Percentiles rank a stretch among this genome's conserved stretches.
phyloP scores from a whole-genome alignment of 2,329 filamentous ascomycete genomes.

The Pseudogymnoascus sp. region DNA sequence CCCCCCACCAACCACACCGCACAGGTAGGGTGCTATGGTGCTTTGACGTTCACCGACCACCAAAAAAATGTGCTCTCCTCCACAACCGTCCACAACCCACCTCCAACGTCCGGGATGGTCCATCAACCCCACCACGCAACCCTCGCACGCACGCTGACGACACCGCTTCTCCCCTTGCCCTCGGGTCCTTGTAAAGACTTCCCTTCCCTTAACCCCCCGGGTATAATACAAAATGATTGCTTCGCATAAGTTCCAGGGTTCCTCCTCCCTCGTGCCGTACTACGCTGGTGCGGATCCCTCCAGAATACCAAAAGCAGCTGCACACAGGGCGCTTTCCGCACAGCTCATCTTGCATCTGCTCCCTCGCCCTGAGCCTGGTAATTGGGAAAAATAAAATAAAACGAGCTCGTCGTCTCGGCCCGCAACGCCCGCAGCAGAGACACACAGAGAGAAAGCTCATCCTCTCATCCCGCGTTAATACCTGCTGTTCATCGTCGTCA shows the following conservation, averaged over 20 bases:
- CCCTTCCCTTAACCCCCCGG: not conserved
- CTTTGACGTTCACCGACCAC: constrained; percentile 7
- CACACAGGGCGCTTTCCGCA: not conserved
- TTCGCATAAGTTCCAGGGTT: not conserved
- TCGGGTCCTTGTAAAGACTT: not conserved
- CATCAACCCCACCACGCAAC: constrained; percentile 7
- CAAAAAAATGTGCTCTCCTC: constrained; percentile 6
- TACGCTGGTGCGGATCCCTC: not conserved
- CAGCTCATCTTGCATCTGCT: not conserved
- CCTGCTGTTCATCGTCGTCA: constrained; percentile 1
- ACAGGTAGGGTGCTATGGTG: not conserved
- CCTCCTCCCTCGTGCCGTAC: not conserved
- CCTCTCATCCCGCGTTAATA: not conserved
- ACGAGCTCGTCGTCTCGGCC: not conserved
- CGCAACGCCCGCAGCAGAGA: not conserved
- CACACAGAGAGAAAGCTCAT: not conserved
- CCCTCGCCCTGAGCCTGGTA: not conserved
- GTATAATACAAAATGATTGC: constrained; percentile 6
- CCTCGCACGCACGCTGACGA: constrained; percentile 9
- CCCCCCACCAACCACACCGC: not conserved
- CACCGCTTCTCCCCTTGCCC: constrained; percentile 5
- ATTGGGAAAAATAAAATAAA: not conserved
- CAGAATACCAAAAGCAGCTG: not conserved
- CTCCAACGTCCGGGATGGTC: not conserved
- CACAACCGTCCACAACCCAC: not conserved